A percentile compares a stretch with the other conserved stretches of the same genome.
phyloP scores from a whole-genome alignment of 164 flowering plant genomes.

The Nelumbo lutea region DNA sequence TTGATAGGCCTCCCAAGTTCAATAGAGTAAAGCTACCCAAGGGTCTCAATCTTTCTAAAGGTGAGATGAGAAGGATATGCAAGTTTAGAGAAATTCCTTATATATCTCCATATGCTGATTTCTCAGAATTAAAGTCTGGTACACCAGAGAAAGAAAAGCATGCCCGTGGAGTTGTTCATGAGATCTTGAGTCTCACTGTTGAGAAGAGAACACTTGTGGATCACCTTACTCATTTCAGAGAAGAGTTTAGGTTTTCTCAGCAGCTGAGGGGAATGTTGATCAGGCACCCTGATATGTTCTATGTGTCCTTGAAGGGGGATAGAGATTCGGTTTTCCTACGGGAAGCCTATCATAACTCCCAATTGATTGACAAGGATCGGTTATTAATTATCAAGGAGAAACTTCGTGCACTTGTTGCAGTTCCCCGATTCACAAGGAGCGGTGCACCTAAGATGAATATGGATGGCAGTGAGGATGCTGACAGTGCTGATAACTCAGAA shows the following conservation, averaged over 20 bases:
- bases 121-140: conserved; percentile 59
- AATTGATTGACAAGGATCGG: conserved; percentile 75
- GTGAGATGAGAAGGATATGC: conserved; percentile 64
- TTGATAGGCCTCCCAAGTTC: conserved; percentile 77
- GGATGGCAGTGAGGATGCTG: conserved; percentile 19
- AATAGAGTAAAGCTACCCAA: conserved; percentile 75
- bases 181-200: conserved; percentile 79
- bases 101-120: conserved; percentile 85
- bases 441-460: conserved; percentile 18
- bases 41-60: conserved; percentile 77
- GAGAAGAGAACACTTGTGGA: conserved; percentile 95
- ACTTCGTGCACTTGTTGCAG: conserved; percentile 70
- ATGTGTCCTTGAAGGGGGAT: conserved; percentile 87
- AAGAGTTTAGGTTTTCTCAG: conserved; percentile 91
- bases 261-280: conserved; percentile 88
- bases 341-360: conserved; percentile 81
- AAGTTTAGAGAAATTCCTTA: conserved; percentile 73
- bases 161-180: conserved; percentile 89
- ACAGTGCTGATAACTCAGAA: conserved; percentile 14
- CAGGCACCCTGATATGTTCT: conserved; percentile 94
- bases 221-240: conserved; percentile 91
- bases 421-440: conserved; percentile 53
- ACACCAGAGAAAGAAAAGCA: conserved; percentile 78
- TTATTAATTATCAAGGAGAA: conserved; percentile 76
- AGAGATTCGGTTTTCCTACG: conserved; percentile 90